Conservation (phyloP, 2,329 filamentous ascomycete species). For the Aspergillus ibericus region DNA sequence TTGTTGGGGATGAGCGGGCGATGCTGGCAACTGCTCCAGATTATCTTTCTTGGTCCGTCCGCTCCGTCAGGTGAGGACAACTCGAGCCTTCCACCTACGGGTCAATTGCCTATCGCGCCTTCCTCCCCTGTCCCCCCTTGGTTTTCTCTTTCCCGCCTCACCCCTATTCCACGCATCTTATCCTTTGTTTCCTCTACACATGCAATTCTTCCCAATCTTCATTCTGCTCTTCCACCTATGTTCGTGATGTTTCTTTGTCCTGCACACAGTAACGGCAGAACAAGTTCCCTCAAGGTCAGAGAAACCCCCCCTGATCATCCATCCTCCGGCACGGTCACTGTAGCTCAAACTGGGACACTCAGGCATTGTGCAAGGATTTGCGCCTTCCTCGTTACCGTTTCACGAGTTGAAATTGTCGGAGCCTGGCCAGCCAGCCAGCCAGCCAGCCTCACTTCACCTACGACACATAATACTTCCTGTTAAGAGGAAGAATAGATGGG, state of each 20-base stretch:
- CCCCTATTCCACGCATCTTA: too few species aligned
- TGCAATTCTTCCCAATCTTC: too few species aligned
- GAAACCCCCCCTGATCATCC: neutral
- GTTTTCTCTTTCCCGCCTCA: too few species aligned
- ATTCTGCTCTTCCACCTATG: too few species aligned
- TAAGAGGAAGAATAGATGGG: neutral
- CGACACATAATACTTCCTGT: conserved; percentile 6
- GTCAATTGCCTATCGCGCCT: too few species aligned
- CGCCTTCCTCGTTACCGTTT: conserved; percentile 4
- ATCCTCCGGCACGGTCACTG: neutral
- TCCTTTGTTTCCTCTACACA: too few species aligned
- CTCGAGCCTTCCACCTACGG: too few species aligned
- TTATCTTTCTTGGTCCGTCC: too few species aligned
- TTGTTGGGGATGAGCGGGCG: neutral
- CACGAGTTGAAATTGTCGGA: conserved; percentile 8
- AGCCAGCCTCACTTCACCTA: conserved; percentile 14
- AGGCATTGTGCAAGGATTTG: neutral
- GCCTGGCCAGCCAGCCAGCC: neutral
- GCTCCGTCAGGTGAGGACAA: too few species aligned
- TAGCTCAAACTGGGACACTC: neutral
- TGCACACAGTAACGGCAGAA: neutral
- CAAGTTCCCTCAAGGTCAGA: neutral
- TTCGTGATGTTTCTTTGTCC: neutral
- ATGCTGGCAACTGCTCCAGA: neutral
- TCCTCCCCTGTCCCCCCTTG: too few species aligned